Base-by-base conservation (phyloP, 1,139 yeast genomes). In the Suhomyces bolitotheri region DNA sequence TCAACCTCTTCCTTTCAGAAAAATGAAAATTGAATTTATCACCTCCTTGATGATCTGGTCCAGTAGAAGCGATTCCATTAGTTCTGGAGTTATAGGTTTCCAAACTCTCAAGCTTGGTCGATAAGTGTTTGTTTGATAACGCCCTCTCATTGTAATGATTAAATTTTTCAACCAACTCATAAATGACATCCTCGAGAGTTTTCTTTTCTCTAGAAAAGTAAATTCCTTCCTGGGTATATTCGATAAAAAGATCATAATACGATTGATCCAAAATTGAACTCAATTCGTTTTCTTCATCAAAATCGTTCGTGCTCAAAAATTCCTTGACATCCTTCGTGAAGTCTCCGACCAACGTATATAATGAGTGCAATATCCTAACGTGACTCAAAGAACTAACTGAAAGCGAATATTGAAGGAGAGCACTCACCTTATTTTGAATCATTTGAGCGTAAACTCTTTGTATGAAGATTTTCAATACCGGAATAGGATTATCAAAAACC, bases 381-480 rank as follows among this genome's bases (percentile, higher is more conserved):
- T 85, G 90, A 0, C 96, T 89, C 39, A 92, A 63, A 2, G 79
- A 69, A 16, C 88, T 78, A 7, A 77, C 67, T 1, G 82, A 71
- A 37, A 79, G 74, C 0, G 96, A 84, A 39, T 74, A 75, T 38
- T 73, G 79, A 29, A 90, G 62, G 27, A 85, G 64, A 2, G 76
- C 64, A 41, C 81, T 81, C 13, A 88, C 71, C 47, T 83, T 78
- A 20, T 80, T 78, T 47, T 82, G 87, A 25, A 90, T 64, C 49
- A 80, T 74, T 53, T 86, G 95, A 0, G 86, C 92, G 59, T 82
- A 87, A 7, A 86, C 71, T 49, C 95, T 74, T 53, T 85, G 88
- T 24, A 87, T 66, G 50, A 90, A 82, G 7, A 83, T 74, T 34
- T 76, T 73, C 37, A 88, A 59, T 1, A 89, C 96, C 16, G 77